These are phyloP conservation scores for Calcarisporium arbuscula DNA, from an alignment of 2,329 filamentous ascomycete species.

Conservation along the genomic window DNA sequence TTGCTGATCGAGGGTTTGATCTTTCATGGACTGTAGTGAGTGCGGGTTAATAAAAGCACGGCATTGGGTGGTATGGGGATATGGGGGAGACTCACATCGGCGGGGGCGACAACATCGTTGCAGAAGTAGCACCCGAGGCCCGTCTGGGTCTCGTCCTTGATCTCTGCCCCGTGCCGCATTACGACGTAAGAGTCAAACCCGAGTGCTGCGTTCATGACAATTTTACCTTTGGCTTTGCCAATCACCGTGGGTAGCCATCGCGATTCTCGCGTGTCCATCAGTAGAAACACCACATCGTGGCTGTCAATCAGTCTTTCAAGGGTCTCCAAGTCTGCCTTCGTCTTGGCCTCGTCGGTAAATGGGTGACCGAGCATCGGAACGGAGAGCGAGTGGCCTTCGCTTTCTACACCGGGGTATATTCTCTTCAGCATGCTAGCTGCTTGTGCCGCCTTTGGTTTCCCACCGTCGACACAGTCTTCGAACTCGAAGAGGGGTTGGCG, in stretches of 20 bases:
- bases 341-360: conserved; percentile 64
- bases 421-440: conserved; percentile 75
- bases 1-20: conserved; percentile 93
- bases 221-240: conserved; percentile 86
- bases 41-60: conserved; percentile 2
- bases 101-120: conserved; percentile 92
- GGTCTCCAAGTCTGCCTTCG: conserved; percentile 67
- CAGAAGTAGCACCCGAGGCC: conserved; percentile 96
- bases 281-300: conserved; percentile 90
- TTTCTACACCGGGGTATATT: conserved; percentile 87
- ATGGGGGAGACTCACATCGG: conserved; percentile 62
- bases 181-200: conserved; percentile 97
- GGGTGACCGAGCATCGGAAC: conserved; percentile 97
- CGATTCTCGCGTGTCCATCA: conserved; percentile 94
- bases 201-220: conserved; percentile 93
- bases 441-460: conserved; percentile 72
- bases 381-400: conserved; percentile 70
- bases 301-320: conserved; percentile 69
- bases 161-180: conserved; percentile 82
- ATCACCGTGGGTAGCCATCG: conserved; percentile 95
- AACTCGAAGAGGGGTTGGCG: conserved; percentile 90
- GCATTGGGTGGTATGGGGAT: no score
- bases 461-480: conserved; percentile 79
- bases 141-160: conserved; percentile 46
- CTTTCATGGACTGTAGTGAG: conserved; percentile 71